phyloP scores from a whole-genome alignment of 257 asterid genomes.

The Solanum lignicaule region DNA sequence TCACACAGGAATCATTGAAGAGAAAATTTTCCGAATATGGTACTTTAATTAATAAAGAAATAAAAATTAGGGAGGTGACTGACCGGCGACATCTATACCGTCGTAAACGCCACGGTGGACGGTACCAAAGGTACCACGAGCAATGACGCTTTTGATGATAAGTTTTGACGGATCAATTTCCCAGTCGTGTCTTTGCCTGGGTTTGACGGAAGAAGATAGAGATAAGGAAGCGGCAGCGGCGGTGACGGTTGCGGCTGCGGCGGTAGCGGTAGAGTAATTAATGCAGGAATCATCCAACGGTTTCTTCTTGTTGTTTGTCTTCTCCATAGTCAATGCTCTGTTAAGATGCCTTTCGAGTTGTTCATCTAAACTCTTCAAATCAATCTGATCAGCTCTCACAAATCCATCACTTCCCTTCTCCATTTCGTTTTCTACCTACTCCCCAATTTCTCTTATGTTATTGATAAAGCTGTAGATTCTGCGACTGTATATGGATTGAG shows the following conservation, averaged over 20 bases:
- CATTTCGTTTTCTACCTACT: conserved; percentile 15
- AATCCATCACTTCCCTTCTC: conserved; percentile 71
- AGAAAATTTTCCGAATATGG: neutral
- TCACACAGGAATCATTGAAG: neutral
- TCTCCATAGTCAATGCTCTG: conserved; percentile 58
- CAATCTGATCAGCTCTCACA: conserved; percentile 89
- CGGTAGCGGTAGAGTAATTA: neutral
- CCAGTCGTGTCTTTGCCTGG: conserved; percentile 19
- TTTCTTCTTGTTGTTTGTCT: conserved; percentile 30
- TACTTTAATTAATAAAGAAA: neutral
- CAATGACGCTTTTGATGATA: conserved; percentile 27
- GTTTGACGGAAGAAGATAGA: neutral
- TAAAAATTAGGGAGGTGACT: neutral
- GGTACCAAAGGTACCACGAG: conserved; percentile 29
- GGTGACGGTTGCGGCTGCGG: conserved; percentile 1
- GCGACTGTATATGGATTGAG: neutral
- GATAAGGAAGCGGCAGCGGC: neutral
- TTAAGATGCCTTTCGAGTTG: conserved; percentile 64
- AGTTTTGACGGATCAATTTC: conserved; percentile 1
- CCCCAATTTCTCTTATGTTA: neutral
- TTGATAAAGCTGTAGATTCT: neutral
- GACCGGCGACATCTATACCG: conserved; percentile 1
- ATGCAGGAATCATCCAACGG: conserved; percentile 10
- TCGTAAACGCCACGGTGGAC: conserved; percentile 1
- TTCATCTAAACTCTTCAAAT: conserved; percentile 80